These are phyloP conservation scores for Alternaria sp. DNA, from an alignment of 2,329 filamentous ascomycete species.

Conservation along the genomic window DNA sequence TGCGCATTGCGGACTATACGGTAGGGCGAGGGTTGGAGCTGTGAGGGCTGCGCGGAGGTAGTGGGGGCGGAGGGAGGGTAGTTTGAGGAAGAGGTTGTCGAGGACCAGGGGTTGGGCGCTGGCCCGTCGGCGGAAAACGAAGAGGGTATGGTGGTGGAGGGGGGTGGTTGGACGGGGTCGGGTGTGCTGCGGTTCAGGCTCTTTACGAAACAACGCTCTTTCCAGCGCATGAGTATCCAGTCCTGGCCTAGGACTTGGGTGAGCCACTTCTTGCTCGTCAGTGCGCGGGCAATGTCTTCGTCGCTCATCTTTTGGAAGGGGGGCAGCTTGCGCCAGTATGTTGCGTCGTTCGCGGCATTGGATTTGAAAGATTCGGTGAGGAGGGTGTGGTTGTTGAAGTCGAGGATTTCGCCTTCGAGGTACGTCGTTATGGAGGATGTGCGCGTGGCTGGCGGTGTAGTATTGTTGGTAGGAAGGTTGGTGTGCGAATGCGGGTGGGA, in stretches of 20 bases:
- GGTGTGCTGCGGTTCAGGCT: constrained; percentile 34
- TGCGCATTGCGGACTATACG: constrained; percentile 27
- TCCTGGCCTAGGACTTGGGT: constrained; percentile 52
- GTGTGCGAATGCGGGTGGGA: constrained; percentile 51
- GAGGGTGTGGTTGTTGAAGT: constrained; percentile 63
- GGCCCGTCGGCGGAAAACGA: constrained; percentile 11
- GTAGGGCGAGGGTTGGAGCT: constrained; percentile 24
- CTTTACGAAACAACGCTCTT: constrained; percentile 61
- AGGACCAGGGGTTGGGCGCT: constrained; percentile 9
- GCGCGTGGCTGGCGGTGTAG: constrained; percentile 35
- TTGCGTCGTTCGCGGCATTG: constrained; percentile 56
- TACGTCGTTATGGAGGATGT: constrained; percentile 67
- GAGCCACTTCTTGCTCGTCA: constrained; percentile 54
- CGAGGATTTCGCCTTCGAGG: constrained; percentile 73
- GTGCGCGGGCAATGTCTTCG: constrained; percentile 54
- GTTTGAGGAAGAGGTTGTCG: constrained; percentile 8
- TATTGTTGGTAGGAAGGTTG: constrained; percentile 30
- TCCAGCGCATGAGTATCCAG: constrained; percentile 67
- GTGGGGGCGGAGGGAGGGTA: background rate
- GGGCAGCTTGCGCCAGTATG: constrained; percentile 60
- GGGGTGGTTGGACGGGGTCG: constrained; percentile 26
- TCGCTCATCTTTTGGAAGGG: constrained; percentile 54
- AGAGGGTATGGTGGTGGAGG: constrained; percentile 16
- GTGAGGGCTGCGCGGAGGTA: constrained; percentile 11
- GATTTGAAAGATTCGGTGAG: constrained; percentile 60